Evolutionary conservation across 345 rosid species (phyloP).

Genomic region (Orychophragmus violaceus): DNA sequence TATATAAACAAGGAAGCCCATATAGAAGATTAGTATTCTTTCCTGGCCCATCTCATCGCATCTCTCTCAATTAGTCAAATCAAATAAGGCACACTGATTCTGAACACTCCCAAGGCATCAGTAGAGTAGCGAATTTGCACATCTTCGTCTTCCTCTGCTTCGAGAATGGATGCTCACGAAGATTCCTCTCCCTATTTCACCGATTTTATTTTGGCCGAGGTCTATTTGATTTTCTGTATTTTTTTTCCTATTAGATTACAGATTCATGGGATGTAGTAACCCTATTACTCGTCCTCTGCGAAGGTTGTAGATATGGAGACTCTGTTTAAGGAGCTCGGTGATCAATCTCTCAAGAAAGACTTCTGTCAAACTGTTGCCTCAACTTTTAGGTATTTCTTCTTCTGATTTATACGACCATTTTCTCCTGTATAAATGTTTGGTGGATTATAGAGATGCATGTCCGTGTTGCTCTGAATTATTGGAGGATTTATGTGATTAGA

Average conservation of each 20-base stretch:
- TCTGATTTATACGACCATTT: not conserved
- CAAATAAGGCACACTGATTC: not conserved
- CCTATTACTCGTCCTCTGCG: not conserved
- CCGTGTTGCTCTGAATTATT: not conserved
- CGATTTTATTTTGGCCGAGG: slow-evolving; percentile 41
- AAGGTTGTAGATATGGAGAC: slow-evolving; percentile 73
- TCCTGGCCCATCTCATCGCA: not conserved
- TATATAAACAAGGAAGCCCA: slow-evolving; percentile 1
- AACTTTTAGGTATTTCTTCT: slow-evolving; percentile 46
- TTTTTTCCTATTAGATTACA: not conserved
- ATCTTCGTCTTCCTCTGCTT: not conserved
- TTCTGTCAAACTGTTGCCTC: slow-evolving; percentile 61
- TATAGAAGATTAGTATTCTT: not conserved
- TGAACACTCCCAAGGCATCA: slow-evolving; percentile 3
- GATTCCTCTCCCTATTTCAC: slow-evolving; percentile 32
- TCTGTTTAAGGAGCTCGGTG: slow-evolving; percentile 57
- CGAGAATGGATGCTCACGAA: slow-evolving; percentile 19
- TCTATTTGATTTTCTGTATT: not conserved
- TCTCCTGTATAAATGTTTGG: not conserved
- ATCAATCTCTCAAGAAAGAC: slow-evolving; percentile 42
- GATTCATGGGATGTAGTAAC: not conserved
- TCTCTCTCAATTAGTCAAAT: not conserved
- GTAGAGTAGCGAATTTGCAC: not conserved
- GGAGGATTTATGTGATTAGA: not conserved
- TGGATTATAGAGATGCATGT: not conserved